Evolutionary conservation across 176 grass and related monocot species (phyloP), one percentile per base, ranked within the genome.

Genomic region (Urochloa ruziziensis): DNA sequence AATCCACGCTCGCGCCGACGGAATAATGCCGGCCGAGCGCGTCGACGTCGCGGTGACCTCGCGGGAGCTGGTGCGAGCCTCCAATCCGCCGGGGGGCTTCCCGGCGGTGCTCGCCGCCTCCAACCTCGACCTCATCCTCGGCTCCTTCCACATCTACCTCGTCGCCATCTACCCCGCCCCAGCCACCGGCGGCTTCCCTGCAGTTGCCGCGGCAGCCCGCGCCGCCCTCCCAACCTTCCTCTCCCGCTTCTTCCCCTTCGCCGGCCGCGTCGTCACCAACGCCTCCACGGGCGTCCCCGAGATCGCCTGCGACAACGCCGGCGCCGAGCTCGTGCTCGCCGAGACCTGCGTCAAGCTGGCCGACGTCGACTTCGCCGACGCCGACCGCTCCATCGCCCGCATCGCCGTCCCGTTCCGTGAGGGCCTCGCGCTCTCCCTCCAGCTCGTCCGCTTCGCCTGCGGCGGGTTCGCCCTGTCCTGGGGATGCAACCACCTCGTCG

Each of bases 291-390:
- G 71, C 24, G 16, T 47, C 30, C 88, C 82, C 62, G 77, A 89
- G 77, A 10, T 93, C 77, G 40, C 78, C 3, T 93, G 88, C 60
- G 30, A 70, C 61, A 96, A 96, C 82, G 82, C 53, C 0, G 94
- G 94, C 29, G 94, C 89, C 16, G 94, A 96, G 85, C 82, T 93
- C 34, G 81, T 96, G 13, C 62, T 96, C n/a, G 89, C 89, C 17
- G 32, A 70, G 40, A 58, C 86, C 24, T 52, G 24, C 15, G 52
- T 57, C 18, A 2, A 44, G 39, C 83, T 96, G 6, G 66, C 68
- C 4, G 82, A 59, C 62, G 78, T 89, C 21, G 67, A 96, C 61
- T 96, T 96, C 81, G 61, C 78, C 7, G 84, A 96, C 64, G 67
- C 67, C n/a, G 76, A 87, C 30, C 33, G 52, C 7, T 96, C 94